Evolutionary conservation across 441 rosid genomes (phyloP).

Genomic region (Breynia disticha): DNA sequence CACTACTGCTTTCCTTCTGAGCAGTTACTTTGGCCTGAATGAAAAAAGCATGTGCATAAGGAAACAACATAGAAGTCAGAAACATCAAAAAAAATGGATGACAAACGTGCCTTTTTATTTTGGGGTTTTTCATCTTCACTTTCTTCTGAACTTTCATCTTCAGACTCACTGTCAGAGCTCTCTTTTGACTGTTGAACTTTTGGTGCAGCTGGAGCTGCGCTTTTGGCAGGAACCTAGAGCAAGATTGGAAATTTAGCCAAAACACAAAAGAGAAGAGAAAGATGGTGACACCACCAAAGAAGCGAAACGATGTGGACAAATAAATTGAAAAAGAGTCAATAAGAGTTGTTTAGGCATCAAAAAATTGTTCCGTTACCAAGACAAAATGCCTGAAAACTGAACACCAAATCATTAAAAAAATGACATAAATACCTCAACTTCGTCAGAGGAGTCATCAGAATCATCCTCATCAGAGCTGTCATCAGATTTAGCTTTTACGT

Average conservation of each 20-base stretch:
- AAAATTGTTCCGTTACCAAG: too few species aligned
- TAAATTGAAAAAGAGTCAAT: too few species aligned
- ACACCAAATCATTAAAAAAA: too few species aligned
- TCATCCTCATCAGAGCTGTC: constrained; percentile 8
- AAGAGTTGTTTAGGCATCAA: too few species aligned
- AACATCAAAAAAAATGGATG: background rate
- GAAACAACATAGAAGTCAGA: background rate
- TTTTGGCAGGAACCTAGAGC: background rate
- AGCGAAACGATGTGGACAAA: too few species aligned
- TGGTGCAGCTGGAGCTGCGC: background rate
- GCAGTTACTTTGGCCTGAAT: constrained; percentile 20
- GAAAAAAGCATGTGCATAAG: background rate
- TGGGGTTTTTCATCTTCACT: constrained; percentile 35
- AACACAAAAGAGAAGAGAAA: background rate
- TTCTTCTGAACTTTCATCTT: constrained; percentile 31
- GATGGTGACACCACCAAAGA: background rate
- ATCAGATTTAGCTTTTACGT: constrained; percentile 15
- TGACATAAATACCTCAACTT: constrained; percentile 6
- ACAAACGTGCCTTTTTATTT: constrained; percentile 28
- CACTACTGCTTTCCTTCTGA: constrained; percentile 47
- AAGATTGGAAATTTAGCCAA: background rate
- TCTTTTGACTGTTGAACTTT: background rate
- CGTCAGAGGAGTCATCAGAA: constrained; percentile 17
- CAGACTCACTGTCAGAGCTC: constrained; percentile 30
- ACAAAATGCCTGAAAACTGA: too few species aligned